Conservation (phyloP, 148 eudicot genomes). For the Rhododendron mucronatum region DNA sequence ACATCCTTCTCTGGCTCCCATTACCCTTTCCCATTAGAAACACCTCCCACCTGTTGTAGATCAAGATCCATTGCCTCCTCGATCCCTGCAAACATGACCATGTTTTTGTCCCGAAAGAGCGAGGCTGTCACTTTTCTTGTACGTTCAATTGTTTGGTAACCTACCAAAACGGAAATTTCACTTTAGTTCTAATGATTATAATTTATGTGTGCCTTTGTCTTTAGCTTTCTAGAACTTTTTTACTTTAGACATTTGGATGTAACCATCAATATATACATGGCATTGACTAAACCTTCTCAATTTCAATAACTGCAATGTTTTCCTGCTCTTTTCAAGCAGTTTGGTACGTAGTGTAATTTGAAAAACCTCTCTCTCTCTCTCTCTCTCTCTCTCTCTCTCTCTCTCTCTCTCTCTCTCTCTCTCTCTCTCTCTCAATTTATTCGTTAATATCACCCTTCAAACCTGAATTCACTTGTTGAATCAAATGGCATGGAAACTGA, state of each 20-base stretch:
- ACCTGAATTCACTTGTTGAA: not conserved
- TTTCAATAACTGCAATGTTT: not conserved
- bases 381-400: not conserved
- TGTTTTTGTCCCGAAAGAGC: not conserved
- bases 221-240: not conserved
- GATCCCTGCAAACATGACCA: not conserved
- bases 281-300: not conserved
- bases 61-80: not conserved
- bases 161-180: not conserved
- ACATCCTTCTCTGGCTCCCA: not conserved
- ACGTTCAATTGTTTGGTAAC: not conserved
- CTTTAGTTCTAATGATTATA: not conserved
- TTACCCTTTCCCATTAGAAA: not conserved
- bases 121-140: not conserved
- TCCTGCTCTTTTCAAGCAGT: not conserved
- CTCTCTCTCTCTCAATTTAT: too few species aligned
- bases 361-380: not conserved
- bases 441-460: not conserved
- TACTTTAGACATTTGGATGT: not conserved
- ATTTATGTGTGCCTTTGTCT: not conserved
- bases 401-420: not conserved
- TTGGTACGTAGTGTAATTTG: not conserved
- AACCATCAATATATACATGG: not conserved
- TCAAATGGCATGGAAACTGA: not conserved
- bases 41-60: not conserved